Evolutionary conservation across 108 stramenopile species (phyloP).

Genomic region (Chaetoceros tenuissimus): DNA sequence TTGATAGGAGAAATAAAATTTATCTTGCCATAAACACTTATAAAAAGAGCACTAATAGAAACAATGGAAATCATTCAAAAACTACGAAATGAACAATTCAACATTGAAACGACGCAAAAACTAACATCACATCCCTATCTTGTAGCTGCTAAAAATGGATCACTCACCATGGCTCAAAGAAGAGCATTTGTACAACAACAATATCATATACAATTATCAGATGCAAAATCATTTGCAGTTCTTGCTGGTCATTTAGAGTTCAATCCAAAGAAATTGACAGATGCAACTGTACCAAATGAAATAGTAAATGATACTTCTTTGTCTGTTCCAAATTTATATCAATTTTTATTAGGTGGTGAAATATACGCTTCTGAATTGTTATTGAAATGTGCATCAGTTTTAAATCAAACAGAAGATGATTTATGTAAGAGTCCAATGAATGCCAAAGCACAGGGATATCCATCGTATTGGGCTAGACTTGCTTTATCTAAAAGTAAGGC

Average conservation of each 20-base stretch:
- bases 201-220: constrained; percentile 18
- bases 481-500: constrained; percentile 17
- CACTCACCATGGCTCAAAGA: constrained; percentile 16
- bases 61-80: constrained; percentile 11
- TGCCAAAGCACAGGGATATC: constrained; percentile 20
- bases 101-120: constrained; percentile 8
- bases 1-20: no score
- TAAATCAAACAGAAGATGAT: constrained; percentile 11
- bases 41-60: no score
- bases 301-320: not conserved
- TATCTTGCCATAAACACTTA: no score
- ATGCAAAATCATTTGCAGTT: constrained; percentile 21
- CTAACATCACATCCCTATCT: constrained; percentile 21
- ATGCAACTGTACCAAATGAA: constrained; percentile 5
- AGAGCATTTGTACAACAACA: constrained; percentile 26
- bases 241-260: constrained; percentile 17
- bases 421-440: not conserved
- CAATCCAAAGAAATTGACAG: constrained; percentile 7
- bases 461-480: constrained; percentile 33
- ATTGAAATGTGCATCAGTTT: constrained; percentile 7
- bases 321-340: constrained; percentile 17
- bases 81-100: constrained; percentile 19
- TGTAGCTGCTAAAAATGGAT: constrained; percentile 19
- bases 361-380: constrained; percentile 21
- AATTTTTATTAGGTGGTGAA: constrained; percentile 30